Evolutionary conservation across 306 rosid species (phyloP), one percentile per base, ranked within the genome.

Genomic region (Corylus americana): DNA sequence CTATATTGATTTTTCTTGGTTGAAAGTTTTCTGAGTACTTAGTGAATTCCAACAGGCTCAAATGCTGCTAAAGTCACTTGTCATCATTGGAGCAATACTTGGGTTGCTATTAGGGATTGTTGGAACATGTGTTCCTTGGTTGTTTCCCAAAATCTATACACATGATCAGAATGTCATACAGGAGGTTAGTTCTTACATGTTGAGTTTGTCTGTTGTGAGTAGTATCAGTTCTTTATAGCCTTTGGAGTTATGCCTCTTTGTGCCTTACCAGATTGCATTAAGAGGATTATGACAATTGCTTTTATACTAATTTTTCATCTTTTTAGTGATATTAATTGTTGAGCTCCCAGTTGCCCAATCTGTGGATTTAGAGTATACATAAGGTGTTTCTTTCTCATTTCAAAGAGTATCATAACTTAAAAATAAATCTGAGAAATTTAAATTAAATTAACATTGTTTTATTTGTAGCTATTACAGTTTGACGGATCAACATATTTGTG

Each of bases 101-200:
- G 97, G 98, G 55, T 81, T 78, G 13, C 73, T 83, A 73, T 83
- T 92, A 62, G 98, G 97, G 77, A 61, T 83, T 50, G 76, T 92
- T 81, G 98, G 97, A 83, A 94, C 93, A 47, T 79, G 75, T 35
- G 80, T 94, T 81, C 95, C 92, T 78, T 87, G 92, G 93, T 81
- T 94, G 62, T 87, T 94, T 82, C 97, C 98, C 71, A 77, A 81
- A 63, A 74, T 91, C 71, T 94, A 90, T 83, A 92, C 98, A 6
- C 89, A 77, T 75, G 98, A 94, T 88, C 89, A 70, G 85, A 87
- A 74, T 79, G 86, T 94, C 84, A 80, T 91, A 71, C 91, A 78
- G 69, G 97, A 91, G 97, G 97, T 92, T 45, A 47, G 92, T 84
- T 68, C 79, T 76, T 79, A 73, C 75, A 14, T 61, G 64, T 71